Percentiles rank a stretch among this genome's conserved stretches.
phyloP scores from a whole-genome alignment of 495 filamentous ascomycete species.

The Tetracladium marchalianum region DNA sequence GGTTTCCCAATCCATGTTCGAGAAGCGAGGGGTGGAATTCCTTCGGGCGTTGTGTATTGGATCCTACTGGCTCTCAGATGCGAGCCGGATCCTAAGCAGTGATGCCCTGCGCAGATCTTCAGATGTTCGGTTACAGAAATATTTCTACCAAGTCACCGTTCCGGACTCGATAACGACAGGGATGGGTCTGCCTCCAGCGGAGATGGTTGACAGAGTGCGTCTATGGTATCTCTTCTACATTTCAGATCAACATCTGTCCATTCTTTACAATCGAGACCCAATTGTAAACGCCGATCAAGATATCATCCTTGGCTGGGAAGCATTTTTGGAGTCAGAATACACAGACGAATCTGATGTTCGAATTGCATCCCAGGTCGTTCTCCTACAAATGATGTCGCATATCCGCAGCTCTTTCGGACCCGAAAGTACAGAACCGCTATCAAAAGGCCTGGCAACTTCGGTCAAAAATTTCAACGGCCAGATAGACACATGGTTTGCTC shows the following conservation, averaged over 20 bases:
- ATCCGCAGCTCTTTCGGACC: slow-evolving; percentile 41
- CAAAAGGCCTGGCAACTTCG: neutral
- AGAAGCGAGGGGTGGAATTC: neutral
- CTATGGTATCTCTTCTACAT: slow-evolving; percentile 29
- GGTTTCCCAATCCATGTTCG: neutral
- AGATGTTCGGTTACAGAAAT: slow-evolving; percentile 25
- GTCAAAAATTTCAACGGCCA: neutral
- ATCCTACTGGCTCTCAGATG: slow-evolving; percentile 26
- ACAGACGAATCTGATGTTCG: slow-evolving; percentile 38
- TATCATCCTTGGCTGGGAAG: neutral
- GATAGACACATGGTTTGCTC: neutral
- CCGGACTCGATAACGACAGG: neutral
- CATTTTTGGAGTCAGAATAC: slow-evolving; percentile 35
- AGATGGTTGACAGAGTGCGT: slow-evolving; percentile 31
- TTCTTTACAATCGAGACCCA: slow-evolving; percentile 26
- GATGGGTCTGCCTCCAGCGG: slow-evolving; percentile 1
- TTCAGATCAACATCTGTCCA: slow-evolving; percentile 30
- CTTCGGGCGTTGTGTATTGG: slow-evolving; percentile 26
- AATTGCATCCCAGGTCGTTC: slow-evolving; percentile 43
- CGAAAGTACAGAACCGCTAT: slow-evolving; percentile 20
- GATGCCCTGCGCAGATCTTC: slow-evolving; percentile 28
- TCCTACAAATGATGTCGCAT: slow-evolving; percentile 46
- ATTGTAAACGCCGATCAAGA: slow-evolving; percentile 33
- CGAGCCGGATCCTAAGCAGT: slow-evolving; percentile 25
- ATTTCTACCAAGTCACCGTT: slow-evolving; percentile 18